phyloP scores from a whole-genome alignment of 2,329 filamentous ascomycete genomes.

The Sarocladium oryzae region DNA sequence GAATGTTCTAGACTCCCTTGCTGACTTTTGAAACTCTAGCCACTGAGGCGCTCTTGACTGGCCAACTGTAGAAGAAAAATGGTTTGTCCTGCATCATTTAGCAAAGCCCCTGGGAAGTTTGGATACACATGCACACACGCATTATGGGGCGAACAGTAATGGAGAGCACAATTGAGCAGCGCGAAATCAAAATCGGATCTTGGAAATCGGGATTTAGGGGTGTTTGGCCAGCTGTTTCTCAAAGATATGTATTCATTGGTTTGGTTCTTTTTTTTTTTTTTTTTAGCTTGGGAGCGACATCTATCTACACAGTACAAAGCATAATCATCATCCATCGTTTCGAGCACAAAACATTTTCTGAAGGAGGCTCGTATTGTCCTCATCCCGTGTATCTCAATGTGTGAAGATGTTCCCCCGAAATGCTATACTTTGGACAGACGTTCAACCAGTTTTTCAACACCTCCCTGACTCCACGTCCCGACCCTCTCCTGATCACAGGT shows the following conservation, averaged over 20 bases:
- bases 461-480: constrained; percentile 56
- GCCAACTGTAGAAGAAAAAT: constrained; percentile 49
- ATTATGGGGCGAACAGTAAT: background rate
- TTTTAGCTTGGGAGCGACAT: background rate
- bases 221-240: background rate
- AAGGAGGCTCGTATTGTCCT: too few species aligned
- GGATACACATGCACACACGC: background rate
- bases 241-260: background rate
- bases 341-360: too few species aligned
- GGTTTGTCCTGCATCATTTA: background rate
- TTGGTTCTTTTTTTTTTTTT: background rate
- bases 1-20: background rate
- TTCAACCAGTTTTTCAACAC: constrained; percentile 25
- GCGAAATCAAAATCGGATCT: background rate
- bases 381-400: too few species aligned
- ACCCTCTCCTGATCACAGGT: constrained; percentile 63
- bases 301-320: background rate
- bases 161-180: background rate
- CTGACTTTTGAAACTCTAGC: constrained; percentile 37
- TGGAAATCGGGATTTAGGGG: background rate
- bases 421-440: constrained; percentile 1
- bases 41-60: constrained; percentile 72
- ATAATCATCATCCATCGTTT: constrained; percentile 6
- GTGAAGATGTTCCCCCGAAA: too few species aligned
- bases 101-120: too few species aligned